phyloP scores from a whole-genome alignment of 2,329 filamentous ascomycete species.

The Colletotrichum sp. region DNA sequence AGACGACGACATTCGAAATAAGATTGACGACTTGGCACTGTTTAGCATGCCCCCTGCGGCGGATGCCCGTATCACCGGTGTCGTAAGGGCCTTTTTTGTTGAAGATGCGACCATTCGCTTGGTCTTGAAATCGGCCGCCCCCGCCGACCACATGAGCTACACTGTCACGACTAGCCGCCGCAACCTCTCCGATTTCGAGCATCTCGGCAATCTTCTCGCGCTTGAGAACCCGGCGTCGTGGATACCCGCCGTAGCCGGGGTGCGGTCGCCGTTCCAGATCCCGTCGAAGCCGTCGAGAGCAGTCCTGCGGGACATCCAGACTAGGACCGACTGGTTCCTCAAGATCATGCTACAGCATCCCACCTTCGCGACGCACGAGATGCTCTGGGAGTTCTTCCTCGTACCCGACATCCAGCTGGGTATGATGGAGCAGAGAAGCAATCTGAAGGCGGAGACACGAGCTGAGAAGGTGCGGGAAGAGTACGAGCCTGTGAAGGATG shows the following conservation, averaged over 20 bases:
- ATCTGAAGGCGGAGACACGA: slow-evolving; percentile 83
- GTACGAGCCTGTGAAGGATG: slow-evolving; percentile 81
- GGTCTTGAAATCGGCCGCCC: slow-evolving; percentile 91
- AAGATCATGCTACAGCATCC: slow-evolving; percentile 86
- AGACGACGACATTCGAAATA: slow-evolving; percentile 95
- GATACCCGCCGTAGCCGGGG: slow-evolving; percentile 79
- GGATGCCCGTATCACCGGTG: slow-evolving; percentile 86
- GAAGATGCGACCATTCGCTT: slow-evolving; percentile 94
- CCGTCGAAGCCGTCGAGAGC: slow-evolving; percentile 90
- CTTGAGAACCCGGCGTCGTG: slow-evolving; percentile 95
- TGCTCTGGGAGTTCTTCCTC: slow-evolving; percentile 98
- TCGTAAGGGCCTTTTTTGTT: slow-evolving; percentile 95
- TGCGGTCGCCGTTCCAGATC: slow-evolving; percentile 89
- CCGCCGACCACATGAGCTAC: slow-evolving; percentile 80
- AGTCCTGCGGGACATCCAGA: slow-evolving; percentile 85
- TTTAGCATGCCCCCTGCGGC: slow-evolving; percentile 75
- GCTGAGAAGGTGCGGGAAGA: slow-evolving; percentile 89
- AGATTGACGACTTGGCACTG: slow-evolving; percentile 91
- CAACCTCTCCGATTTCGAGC: slow-evolving; percentile 89
- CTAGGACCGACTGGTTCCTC: slow-evolving; percentile 85
- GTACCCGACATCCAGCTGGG: slow-evolving; percentile 91
- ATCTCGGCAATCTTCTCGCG: slow-evolving; percentile 80
- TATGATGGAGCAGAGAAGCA: slow-evolving; percentile 88
- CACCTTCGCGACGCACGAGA: slow-evolving; percentile 94
- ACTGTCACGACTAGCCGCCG: slow-evolving; percentile 94